Percentiles rank a stretch among this genome's conserved stretches.
These are phyloP conservation scores for Meredithiella fracta DNA, from an alignment of 2,329 filamentous ascomycete species.

Conservation along the genomic window DNA sequence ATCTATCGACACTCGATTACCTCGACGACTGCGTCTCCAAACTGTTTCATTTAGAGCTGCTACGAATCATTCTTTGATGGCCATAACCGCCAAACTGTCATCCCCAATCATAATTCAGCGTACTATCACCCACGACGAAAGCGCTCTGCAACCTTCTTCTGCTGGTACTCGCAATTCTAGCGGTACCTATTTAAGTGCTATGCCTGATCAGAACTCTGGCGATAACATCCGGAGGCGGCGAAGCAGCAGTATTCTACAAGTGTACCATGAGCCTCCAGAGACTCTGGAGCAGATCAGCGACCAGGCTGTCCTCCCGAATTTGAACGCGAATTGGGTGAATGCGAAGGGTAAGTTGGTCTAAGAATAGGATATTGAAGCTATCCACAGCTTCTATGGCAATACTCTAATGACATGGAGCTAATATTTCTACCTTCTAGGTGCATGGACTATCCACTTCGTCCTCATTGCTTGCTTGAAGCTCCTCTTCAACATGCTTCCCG, in stretches of 20 bases:
- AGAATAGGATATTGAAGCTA: no score
- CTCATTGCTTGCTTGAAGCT: slow-evolving; percentile 86
- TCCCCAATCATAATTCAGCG: slow-evolving; percentile 72
- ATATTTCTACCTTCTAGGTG: slow-evolving; percentile 40
- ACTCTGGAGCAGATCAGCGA: slow-evolving; percentile 96
- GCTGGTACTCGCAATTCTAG: slow-evolving; percentile 18
- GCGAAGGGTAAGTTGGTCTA: slow-evolving; percentile 56
- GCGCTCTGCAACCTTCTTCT: slow-evolving; percentile 44
- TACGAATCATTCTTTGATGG: slow-evolving; percentile 12
- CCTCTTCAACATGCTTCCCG: slow-evolving; percentile 89
- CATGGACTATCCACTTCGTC: slow-evolving; percentile 94
- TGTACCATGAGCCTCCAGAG: slow-evolving; percentile 94
- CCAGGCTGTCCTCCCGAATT: slow-evolving; percentile 81
- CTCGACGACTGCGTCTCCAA: neutral
- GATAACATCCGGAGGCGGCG: slow-evolving; percentile 67
- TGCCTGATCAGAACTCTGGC: slow-evolving; percentile 35
- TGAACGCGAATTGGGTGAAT: slow-evolving; percentile 98
- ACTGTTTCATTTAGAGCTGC: neutral
- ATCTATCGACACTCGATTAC: slow-evolving; percentile 1
- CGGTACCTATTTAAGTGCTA: slow-evolving; percentile 39
- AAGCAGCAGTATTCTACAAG: slow-evolving; percentile 80
- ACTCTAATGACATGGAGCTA: neutral
- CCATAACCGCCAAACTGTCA: slow-evolving; percentile 89
- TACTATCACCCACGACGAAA: slow-evolving; percentile 81
- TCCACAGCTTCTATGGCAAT: slow-evolving; percentile 8